Percentiles rank a stretch among this genome's conserved stretches.
Evolutionary conservation across 768 basidiomycete genomes (phyloP).

Genomic region (Sarcomyxa edulis): DNA sequence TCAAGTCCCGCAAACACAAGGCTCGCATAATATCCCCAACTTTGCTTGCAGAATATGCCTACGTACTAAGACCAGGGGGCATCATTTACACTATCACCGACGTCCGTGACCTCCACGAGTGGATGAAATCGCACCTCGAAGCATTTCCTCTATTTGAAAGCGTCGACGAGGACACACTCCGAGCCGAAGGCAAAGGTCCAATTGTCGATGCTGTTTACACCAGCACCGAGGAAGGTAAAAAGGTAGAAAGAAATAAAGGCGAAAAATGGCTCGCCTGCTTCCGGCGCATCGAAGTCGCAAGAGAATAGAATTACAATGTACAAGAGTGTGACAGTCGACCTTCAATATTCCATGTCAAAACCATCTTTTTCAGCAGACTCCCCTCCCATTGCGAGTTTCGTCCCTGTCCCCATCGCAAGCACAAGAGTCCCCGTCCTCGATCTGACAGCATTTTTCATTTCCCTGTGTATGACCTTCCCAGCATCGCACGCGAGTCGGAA

Average conservation of each 20-base stretch:
- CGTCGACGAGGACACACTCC: constrained; percentile 69
- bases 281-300: constrained; percentile 47
- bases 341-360: constrained; percentile 33
- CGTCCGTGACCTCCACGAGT: constrained; percentile 87
- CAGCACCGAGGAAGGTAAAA: constrained; percentile 94
- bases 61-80: constrained; percentile 87
- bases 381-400: constrained; percentile 21
- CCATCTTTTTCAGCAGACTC: constrained; percentile 25
- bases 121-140: constrained; percentile 91
- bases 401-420: constrained; percentile 50
- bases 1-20: constrained; percentile 97
- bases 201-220: constrained; percentile 79
- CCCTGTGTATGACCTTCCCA: constrained; percentile 68
- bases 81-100: constrained; percentile 98
- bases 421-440: constrained; percentile 59
- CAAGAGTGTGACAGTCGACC: too few relatives aligned
- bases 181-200: constrained; percentile 68
- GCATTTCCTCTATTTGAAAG: constrained; percentile 84
- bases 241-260: constrained; percentile 88
- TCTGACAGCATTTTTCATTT: constrained; percentile 76
- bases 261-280: constrained; percentile 94
- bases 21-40: constrained; percentile 97
- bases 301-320: constrained; percentile 14
- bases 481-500: constrained; percentile 76
- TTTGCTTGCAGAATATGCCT: constrained; percentile 96